Evolutionary conservation across 805 yeast genomes (phyloP).

Genomic region (Tetrapisispora pingtungensis): DNA sequence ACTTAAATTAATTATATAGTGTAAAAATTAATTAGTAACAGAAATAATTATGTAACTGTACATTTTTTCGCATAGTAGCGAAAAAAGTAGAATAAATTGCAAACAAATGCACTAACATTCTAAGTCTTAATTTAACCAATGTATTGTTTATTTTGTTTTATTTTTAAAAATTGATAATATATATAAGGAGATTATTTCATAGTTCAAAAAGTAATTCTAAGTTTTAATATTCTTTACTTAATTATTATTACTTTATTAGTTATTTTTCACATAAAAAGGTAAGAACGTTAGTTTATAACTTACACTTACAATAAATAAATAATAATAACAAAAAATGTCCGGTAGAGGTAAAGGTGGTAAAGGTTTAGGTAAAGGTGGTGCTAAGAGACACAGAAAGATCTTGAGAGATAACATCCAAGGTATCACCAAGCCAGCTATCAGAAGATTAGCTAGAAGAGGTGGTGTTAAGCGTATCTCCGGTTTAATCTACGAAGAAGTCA

Average conservation of each 20-base stretch:
- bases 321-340: slow-evolving; percentile 46
- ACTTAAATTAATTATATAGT: no score
- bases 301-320: slow-evolving; percentile 46
- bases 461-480: slow-evolving; percentile 99
- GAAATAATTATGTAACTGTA: no score
- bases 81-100: neutral
- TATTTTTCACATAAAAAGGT: neutral
- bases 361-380: slow-evolving; percentile 99
- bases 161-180: neutral
- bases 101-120: neutral
- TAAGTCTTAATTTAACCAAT: neutral
- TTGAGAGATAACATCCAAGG: slow-evolving; percentile 98
- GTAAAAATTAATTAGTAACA: no score
- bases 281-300: slow-evolving; percentile 1
- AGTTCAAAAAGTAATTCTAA: neutral
- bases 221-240: neutral
- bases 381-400: slow-evolving; percentile 99
- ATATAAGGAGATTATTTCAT: neutral
- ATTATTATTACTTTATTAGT: no score
- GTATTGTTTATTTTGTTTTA: neutral
- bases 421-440: slow-evolving; percentile 98
- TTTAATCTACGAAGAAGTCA: slow-evolving; percentile 95
- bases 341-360: slow-evolving; percentile 99
- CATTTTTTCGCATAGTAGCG: neutral
- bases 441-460: slow-evolving; percentile 99